phyloP scores from a whole-genome alignment of 2,329 filamentous ascomycete genomes.

The Xylariales sp. region DNA sequence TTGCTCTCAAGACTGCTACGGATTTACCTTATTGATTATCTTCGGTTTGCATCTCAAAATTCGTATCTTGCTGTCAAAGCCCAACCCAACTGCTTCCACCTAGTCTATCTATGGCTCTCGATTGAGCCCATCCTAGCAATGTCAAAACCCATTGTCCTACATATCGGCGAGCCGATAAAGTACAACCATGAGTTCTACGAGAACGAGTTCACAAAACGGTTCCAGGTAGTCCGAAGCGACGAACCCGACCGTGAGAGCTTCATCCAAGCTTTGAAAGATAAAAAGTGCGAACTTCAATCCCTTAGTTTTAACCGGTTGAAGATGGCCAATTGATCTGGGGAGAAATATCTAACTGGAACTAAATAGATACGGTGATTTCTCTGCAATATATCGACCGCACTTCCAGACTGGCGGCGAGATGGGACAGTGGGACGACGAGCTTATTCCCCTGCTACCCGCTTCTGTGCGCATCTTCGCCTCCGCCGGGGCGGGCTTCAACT shows the following conservation, averaged over 20 bases:
- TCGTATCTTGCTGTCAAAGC: no score
- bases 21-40: no score
- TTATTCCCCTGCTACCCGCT: slow-evolving; percentile 50
- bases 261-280: slow-evolving; percentile 33
- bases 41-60: no score
- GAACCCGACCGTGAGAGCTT: slow-evolving; percentile 31
- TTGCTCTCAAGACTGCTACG: no score
- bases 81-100: no score
- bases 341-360: no score
- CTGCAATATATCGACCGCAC: slow-evolving; percentile 54
- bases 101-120: neutral
- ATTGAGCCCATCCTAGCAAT: neutral
- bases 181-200: slow-evolving; percentile 39
- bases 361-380: slow-evolving; percentile 19
- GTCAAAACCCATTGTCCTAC: slow-evolving; percentile 31
- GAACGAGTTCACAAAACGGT: slow-evolving; percentile 30
- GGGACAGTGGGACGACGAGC: slow-evolving; percentile 58
- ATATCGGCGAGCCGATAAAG: slow-evolving; percentile 41
- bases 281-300: no score
- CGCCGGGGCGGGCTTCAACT: slow-evolving; percentile 63
- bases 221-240: slow-evolving; percentile 34
- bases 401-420: slow-evolving; percentile 64
- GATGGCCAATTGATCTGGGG: no score
- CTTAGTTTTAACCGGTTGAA: no score
- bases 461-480: slow-evolving; percentile 59